Base-by-base conservation (phyloP, 75 land plant genomes). In the Larix kaempferi region DNA sequence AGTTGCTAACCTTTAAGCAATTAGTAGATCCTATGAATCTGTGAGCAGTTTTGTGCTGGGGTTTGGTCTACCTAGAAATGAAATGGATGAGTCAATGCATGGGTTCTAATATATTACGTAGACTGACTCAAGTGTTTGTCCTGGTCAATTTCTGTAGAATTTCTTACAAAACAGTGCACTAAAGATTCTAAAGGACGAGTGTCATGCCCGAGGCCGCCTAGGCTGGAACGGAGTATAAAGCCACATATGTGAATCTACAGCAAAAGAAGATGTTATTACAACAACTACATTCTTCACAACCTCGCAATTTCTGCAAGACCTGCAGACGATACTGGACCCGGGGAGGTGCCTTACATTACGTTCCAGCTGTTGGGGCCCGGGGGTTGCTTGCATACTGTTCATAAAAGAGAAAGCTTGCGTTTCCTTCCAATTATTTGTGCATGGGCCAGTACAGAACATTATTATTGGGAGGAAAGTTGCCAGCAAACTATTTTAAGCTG, bases 271-370 rank as follows among this genome's bases (percentile, higher is more conserved):
- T 74, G 61, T 39, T 74, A 74, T 37, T 74, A 74, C 11, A 74
- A 56, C 4, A 74, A 74, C n/a, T 54, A 58, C 65, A 74, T 33
- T 14, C 57, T 58, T 54, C 35, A 6, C 65, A 74, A 23, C 66
- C 76, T 54, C 57, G 29, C 61, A 65, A 74, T 74, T 74, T 74
- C 72, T 74, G 29, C 76, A 54, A 58, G 69, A 25, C 37, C 22
- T 74, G 76, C 29, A 74, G 76, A 23, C 19, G 66, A 29, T 74
- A 55, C 76, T 57, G 76, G 29, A 74, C 65, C 37, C 19, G 26
- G 8, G 76, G 76, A 58, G 76, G 76, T 19, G 15, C 61, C 39
- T 65, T 74, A 16, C 66, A 66, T 21, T 57, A 74, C 22, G 29
- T 74, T 58, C 76, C 66, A 17, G 66, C 57, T 54, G 66, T 65